Evolutionary conservation across 441 rosid genomes (phyloP), one percentile per base, ranked within the genome.

Genomic region (Pelargonium myrrhifolium): DNA sequence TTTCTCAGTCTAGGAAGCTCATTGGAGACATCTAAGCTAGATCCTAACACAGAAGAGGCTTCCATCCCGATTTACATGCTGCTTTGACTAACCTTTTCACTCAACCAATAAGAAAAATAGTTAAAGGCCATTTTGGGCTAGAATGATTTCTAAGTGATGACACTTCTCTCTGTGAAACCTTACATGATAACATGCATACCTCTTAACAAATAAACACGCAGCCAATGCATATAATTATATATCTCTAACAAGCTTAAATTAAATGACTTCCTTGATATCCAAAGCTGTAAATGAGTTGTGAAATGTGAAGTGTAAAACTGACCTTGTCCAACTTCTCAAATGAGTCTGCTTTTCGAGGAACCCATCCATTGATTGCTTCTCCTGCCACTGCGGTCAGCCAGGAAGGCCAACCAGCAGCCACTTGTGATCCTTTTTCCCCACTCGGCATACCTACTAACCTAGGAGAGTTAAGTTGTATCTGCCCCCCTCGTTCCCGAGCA

Each of bases 391-490:
- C 81, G 35, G 92, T 89, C 71, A 94, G 75, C 99, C 99, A 94
- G 49, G 93, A 82, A 71, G 99, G 97, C 99, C 99, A 94, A 20
- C 99, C 99, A 1, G 96, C 99, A 0, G 99, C 96, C 70, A 91
- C 90, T 75, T 91, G 90, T 79, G 89, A 96, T 45, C 96, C 93
- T 85, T 94, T 92, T 14, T 67, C 79, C 66, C 90, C 89, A 72
- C 88, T 91, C 0, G 88, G 93, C 64, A 94, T 73, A 24, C 75
- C 80, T 71, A 92, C 94, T 67, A 81, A 76, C 26, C 85, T 82
- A 14, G 96, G 92, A 53, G 84, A 89, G 55, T 49, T 65, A 73
- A 76, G 75, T n/a, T 78, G 84, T 12, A 56, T 66, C 17, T 60
- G 78, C 68, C 79, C 80, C 43, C 72, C 79, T 51, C 65, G 65